These are phyloP conservation scores for Haematococcus lacustris DNA, from an alignment of 139 green algal genomes.

Conservation along the genomic window DNA sequence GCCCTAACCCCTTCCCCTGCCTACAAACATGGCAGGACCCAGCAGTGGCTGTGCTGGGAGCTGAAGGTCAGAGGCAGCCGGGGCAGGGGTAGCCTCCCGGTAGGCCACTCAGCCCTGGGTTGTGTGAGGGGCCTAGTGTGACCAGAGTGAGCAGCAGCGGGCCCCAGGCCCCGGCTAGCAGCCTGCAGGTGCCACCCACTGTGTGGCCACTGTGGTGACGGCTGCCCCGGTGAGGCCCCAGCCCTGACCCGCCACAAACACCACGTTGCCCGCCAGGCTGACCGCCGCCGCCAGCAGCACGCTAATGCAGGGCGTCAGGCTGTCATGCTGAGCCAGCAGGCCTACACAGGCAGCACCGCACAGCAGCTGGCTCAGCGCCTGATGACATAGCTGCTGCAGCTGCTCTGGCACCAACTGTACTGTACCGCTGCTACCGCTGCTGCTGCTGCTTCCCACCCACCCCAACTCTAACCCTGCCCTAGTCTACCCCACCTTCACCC, in stretches of 20 bases:
- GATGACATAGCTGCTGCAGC: not conserved
- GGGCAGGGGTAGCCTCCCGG: no score
- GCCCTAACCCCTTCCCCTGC: no score
- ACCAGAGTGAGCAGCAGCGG: no score
- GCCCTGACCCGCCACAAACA: constrained; percentile 43
- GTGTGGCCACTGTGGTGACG: constrained; percentile 44
- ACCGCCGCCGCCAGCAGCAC: constrained; percentile 7
- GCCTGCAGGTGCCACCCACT: constrained; percentile 41
- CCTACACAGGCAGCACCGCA: not conserved
- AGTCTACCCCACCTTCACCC: not conserved
- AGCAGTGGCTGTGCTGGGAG: no score
- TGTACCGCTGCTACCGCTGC: not conserved
- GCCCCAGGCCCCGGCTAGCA: no score
- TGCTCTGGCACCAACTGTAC: not conserved
- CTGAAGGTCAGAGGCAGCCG: no score
- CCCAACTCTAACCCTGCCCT: not conserved
- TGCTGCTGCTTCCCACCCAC: not conserved
- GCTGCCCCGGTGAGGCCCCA: constrained; percentile 56
- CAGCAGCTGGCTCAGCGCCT: not conserved
- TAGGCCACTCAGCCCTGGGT: no score
- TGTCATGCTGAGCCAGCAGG: constrained; percentile 39
- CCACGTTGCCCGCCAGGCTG: constrained; percentile 26
- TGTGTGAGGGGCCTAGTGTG: no score
- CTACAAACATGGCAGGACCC: no score
- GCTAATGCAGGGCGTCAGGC: constrained; percentile 5